These are phyloP conservation scores for Globisporangium radiosum DNA, from an alignment of 352 stramenopile genomes.

Conservation along the genomic window DNA sequence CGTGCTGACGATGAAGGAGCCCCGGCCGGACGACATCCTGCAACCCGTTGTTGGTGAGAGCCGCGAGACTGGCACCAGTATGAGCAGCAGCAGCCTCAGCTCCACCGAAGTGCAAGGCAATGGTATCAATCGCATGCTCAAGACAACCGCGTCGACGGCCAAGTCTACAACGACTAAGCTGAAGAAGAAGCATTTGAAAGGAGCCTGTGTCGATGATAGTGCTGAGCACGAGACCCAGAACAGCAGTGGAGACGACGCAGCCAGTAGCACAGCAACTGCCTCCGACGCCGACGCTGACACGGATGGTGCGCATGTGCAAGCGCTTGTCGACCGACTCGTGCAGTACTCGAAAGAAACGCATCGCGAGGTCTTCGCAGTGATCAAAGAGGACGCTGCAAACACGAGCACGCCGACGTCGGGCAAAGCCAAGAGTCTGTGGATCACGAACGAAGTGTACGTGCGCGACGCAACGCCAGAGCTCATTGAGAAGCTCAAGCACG, in stretches of 20 bases:
- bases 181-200: constrained; percentile 4
- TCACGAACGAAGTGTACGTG: constrained; percentile 41
- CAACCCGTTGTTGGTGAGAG: not conserved
- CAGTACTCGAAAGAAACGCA: constrained; percentile 23
- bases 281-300: constrained; percentile 2
- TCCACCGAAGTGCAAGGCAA: constrained; percentile 6
- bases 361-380: constrained; percentile 19
- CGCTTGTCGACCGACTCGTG: constrained; percentile 22
- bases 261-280: not conserved
- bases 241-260: not conserved
- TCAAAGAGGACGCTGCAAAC: constrained; percentile 13
- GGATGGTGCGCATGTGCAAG: constrained; percentile 14
- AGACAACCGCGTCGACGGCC: constrained; percentile 4
- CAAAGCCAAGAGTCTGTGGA: constrained; percentile 31
- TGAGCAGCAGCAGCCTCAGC: not conserved
- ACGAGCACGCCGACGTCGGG: constrained; percentile 5
- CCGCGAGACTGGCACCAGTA: not conserved
- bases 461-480: constrained; percentile 26
- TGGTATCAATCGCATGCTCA: not conserved
- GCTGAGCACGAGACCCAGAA: constrained; percentile 3
- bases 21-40: constrained; percentile 16
- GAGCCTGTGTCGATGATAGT: constrained; percentile 4
- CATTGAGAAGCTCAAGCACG: constrained; percentile 22
- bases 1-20: constrained; percentile 27
- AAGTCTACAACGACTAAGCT: not conserved